Conservation (phyloP, 164 flowering plant genomes). For the Buxus sempervirens region DNA sequence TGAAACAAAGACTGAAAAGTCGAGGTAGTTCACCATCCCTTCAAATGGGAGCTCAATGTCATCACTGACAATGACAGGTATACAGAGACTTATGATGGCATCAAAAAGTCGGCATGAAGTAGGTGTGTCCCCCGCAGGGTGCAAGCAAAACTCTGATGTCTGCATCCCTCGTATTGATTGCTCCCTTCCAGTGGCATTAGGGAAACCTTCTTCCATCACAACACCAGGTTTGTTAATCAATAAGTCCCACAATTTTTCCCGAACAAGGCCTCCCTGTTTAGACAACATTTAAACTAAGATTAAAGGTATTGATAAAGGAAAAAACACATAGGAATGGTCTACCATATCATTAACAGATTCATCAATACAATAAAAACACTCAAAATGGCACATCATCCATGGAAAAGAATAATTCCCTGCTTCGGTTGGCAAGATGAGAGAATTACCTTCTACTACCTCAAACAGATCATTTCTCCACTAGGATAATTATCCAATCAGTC, state of each 20-base stretch:
- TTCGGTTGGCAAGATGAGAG: neutral
- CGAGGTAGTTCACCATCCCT: slow-evolving; percentile 76
- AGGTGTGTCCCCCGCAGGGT: slow-evolving; percentile 97
- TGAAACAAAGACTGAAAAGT: slow-evolving; percentile 78
- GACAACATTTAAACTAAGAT: neutral
- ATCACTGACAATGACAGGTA: slow-evolving; percentile 92
- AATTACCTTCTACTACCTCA: neutral
- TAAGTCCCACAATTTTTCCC: slow-evolving; percentile 86
- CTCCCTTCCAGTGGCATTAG: slow-evolving; percentile 88
- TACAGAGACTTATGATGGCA: slow-evolving; percentile 90
- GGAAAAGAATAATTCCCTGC: too few relatives aligned
- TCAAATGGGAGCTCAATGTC: slow-evolving; percentile 91
- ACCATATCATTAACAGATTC: neutral
- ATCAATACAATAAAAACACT: neutral
- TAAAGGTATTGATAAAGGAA: neutral
- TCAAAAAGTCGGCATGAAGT: slow-evolving; percentile 95
- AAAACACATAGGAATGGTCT: neutral
- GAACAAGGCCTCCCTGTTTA: slow-evolving; percentile 75
- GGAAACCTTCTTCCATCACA: slow-evolving; percentile 95
- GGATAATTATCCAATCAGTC: too few relatives aligned
- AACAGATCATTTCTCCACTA: neutral
- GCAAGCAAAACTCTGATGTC: slow-evolving; percentile 87
- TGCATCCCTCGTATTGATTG: slow-evolving; percentile 94
- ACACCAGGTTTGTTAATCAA: slow-evolving; percentile 62
- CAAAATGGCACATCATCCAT: neutral